Evolutionary conservation across 345 rosid species (phyloP).

Genomic region (Hypericum perforatum): DNA sequence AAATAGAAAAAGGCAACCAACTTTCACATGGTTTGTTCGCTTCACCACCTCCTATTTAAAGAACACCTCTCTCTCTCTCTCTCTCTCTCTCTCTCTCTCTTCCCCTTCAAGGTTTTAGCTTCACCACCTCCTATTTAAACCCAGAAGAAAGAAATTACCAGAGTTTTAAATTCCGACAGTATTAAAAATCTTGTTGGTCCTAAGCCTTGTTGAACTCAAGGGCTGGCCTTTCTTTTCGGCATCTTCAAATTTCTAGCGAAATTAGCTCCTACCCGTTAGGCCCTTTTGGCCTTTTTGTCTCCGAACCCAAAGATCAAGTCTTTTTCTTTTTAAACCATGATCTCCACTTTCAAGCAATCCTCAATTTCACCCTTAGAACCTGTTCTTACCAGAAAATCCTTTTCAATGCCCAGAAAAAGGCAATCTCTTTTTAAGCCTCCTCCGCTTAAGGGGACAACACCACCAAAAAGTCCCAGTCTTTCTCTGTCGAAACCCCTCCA

Average conservation of each 20-base stretch:
- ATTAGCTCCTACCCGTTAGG: constrained; percentile 1
- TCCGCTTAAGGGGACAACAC: constrained; percentile 19
- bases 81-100: no score
- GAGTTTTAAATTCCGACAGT: no score
- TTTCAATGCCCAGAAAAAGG: constrained; percentile 13
- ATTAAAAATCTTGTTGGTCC: no score
- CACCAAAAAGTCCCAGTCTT: constrained; percentile 16
- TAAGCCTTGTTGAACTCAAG: constrained; percentile 4
- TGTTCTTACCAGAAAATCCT: constrained; percentile 21
- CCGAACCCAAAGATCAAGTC: neutral
- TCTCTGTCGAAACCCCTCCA: constrained; percentile 56
- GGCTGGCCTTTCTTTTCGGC: neutral
- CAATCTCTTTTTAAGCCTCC: constrained; percentile 22
- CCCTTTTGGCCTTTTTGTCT: constrained; percentile 8
- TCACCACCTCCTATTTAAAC: no score
- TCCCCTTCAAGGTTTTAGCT: no score
- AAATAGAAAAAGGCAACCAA: no score
- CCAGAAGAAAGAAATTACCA: no score
- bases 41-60: no score
- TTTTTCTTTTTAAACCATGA: constrained; percentile 22
- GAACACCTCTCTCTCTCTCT: no score
- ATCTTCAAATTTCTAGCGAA: neutral
- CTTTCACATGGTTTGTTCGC: no score
- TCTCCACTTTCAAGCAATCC: constrained; percentile 31
- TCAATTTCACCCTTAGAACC: constrained; percentile 26